A percentile compares a stretch with the other conserved stretches of the same genome.
These are phyloP conservation scores for Thielaviopsis euricoi DNA, from an alignment of 2,329 filamentous ascomycete genomes.

Conservation along the genomic window DNA sequence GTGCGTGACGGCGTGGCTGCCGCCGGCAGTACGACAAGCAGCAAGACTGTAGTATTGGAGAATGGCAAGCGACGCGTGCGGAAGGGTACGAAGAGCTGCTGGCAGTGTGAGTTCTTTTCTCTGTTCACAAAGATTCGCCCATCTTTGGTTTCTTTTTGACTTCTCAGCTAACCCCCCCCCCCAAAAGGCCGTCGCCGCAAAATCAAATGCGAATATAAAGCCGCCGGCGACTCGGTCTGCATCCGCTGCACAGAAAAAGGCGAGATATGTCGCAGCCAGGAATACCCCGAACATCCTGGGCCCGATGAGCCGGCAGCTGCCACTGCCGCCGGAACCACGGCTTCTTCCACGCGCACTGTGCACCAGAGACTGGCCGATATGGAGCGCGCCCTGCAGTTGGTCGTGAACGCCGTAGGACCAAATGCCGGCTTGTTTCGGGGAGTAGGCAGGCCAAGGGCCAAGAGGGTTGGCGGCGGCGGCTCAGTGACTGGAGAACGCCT, in stretches of 20 bases:
- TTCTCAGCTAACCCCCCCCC: background rate
- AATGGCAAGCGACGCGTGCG: slow-evolving; percentile 20
- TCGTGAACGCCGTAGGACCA: slow-evolving; percentile 4
- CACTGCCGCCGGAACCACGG: background rate
- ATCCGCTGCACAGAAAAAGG: slow-evolving; percentile 29
- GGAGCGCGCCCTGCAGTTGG: slow-evolving; percentile 7
- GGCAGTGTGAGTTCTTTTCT: slow-evolving; percentile 34
- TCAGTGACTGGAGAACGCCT: no score
- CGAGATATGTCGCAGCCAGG: slow-evolving; percentile 30
- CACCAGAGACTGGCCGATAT: slow-evolving; percentile 9
- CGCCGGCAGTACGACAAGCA: background rate
- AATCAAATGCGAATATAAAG: slow-evolving; percentile 31
- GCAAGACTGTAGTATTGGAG: background rate
- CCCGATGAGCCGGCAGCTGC: slow-evolving; percentile 7
- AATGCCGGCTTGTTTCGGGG: background rate
- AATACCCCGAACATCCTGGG: slow-evolving; percentile 22
- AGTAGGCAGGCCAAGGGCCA: background rate
- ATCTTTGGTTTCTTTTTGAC: no score
- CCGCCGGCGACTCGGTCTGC: slow-evolving; percentile 26
- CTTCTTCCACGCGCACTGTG: background rate
- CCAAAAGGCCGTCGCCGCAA: slow-evolving; percentile 28
- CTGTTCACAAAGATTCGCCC: no score
- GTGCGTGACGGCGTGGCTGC: no score
- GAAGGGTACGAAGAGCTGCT: slow-evolving; percentile 42
- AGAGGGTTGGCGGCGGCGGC: background rate